Conservation (phyloP, 192 early-diverging fungal genomes). For the Phycomyces blakesleeanus region DNA sequence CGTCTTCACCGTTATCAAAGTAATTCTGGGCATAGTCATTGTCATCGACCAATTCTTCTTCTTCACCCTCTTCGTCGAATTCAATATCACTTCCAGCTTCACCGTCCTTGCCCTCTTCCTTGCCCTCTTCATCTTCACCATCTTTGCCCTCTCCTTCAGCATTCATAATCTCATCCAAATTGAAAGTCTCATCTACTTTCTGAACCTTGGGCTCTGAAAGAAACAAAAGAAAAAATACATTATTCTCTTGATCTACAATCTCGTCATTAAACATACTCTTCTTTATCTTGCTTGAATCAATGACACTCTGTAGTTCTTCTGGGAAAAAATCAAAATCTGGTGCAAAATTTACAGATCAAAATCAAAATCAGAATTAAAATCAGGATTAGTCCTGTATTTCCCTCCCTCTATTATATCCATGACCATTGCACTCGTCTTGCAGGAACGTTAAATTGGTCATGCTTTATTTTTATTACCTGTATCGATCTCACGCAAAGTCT, state of each 20-base stretch:
- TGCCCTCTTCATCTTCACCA: conserved; percentile 25
- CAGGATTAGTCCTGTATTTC: background rate
- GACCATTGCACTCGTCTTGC: no score
- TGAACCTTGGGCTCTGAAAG: conserved; percentile 15
- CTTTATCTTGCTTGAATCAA: conserved; percentile 26
- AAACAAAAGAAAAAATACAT: background rate
- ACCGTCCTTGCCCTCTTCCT: conserved; percentile 19
- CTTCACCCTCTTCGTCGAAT: conserved; percentile 30
- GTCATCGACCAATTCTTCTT: conserved; percentile 36
- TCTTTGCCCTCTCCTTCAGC: conserved; percentile 27
- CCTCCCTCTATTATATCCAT: no score
- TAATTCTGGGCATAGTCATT: conserved; percentile 40
- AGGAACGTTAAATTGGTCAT: background rate
- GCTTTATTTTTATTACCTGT: conserved; percentile 14
- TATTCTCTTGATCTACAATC: background rate
- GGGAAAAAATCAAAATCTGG: conserved; percentile 27
- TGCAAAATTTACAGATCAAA: no score
- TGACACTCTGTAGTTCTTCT: conserved; percentile 29
- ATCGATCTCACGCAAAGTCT: conserved; percentile 15
- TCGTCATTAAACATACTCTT: conserved; percentile 7
- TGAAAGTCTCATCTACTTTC: conserved; percentile 10
- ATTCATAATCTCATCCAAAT: conserved; percentile 29
- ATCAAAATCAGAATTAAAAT: background rate
- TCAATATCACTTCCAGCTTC: conserved; percentile 19
- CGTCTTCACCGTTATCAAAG: conserved; percentile 41